phyloP scores from a whole-genome alignment of 306 rosid species.

The Acacia acuminata region DNA sequence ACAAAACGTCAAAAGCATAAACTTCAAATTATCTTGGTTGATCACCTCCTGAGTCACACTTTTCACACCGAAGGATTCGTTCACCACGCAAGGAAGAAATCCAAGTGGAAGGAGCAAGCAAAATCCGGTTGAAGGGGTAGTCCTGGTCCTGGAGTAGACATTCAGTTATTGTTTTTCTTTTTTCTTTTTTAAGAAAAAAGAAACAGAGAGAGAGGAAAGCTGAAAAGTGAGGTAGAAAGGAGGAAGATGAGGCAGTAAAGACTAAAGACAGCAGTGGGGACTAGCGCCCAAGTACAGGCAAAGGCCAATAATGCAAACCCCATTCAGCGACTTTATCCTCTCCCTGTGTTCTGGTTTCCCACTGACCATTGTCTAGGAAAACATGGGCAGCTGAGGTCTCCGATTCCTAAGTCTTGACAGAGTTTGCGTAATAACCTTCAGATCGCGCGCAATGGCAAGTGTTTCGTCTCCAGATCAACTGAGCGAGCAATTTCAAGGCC shows the following conservation, averaged over 20 bases:
- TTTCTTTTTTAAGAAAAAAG: not conserved
- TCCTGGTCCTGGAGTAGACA: not conserved
- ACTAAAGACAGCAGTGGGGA: not conserved
- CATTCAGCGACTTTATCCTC: not conserved
- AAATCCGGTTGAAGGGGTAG: not conserved
- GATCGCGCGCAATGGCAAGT: conserved; percentile 33
- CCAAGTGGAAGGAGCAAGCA: not conserved
- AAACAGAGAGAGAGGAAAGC: not conserved
- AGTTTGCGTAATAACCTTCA: not conserved
- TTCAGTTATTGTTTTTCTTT: not conserved
- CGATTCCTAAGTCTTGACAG: not conserved
- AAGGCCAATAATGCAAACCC: not conserved
- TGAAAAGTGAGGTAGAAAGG: not conserved
- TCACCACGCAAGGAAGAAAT: not conserved
- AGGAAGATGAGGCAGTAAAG: not conserved
- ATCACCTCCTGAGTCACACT: not conserved
- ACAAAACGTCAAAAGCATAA: not conserved
- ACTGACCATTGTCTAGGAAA: not conserved
- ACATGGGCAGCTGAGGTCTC: not conserved
- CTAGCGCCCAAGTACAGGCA: not conserved
- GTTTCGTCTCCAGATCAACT: conserved; percentile 42
- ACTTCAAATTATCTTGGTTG: not conserved
- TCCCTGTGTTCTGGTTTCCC: not conserved
- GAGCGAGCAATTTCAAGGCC: conserved; percentile 29
- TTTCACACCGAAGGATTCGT: not conserved